Evolutionary conservation across 1,284 basidiomycete genomes (phyloP).

Genomic region (Apiotrichum sp.): DNA sequence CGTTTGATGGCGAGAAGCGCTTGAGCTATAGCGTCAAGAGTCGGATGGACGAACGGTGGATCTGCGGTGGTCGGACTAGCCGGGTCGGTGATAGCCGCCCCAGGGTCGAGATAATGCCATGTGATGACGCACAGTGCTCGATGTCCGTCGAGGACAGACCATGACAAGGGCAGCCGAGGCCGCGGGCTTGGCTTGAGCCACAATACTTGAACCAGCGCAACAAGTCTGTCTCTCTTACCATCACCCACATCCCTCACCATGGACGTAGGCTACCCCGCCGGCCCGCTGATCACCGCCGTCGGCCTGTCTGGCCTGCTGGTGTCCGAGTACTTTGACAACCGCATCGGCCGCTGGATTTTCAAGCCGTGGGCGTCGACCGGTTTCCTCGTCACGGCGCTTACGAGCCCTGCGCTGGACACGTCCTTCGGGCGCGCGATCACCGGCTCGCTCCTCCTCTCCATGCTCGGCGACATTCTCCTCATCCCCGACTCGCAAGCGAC

Average conservation of each 20-base stretch:
- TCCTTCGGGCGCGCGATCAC: slow-evolving; percentile 3
- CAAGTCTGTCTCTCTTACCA: no score
- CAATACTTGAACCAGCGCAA: no score
- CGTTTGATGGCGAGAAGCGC: no score
- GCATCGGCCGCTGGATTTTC: slow-evolving; percentile 10
- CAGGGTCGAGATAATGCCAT: no score
- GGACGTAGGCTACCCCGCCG: neutral
- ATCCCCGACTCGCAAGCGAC: slow-evolving; percentile 3
- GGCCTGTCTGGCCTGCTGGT: slow-evolving; percentile 9
- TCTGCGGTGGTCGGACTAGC: no score
- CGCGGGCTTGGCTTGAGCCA: no score
- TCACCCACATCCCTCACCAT: neutral
- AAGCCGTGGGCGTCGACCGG: slow-evolving; percentile 16
- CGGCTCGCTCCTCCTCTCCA: slow-evolving; percentile 6
- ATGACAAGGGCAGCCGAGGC: no score
- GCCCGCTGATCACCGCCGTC: slow-evolving; percentile 10
- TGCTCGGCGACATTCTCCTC: slow-evolving; percentile 14
- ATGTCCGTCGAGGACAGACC: no score
- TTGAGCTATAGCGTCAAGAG: no score
- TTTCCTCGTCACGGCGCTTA: slow-evolving; percentile 9
- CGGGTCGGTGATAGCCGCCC: no score
- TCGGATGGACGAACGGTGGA: no score
- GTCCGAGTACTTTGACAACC: neutral
- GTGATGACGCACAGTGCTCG: no score
- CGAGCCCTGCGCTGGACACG: neutral